Base-by-base conservation (phyloP, 495 filamentous ascomycete genomes). In the Aspergillus kassunensis region DNA sequence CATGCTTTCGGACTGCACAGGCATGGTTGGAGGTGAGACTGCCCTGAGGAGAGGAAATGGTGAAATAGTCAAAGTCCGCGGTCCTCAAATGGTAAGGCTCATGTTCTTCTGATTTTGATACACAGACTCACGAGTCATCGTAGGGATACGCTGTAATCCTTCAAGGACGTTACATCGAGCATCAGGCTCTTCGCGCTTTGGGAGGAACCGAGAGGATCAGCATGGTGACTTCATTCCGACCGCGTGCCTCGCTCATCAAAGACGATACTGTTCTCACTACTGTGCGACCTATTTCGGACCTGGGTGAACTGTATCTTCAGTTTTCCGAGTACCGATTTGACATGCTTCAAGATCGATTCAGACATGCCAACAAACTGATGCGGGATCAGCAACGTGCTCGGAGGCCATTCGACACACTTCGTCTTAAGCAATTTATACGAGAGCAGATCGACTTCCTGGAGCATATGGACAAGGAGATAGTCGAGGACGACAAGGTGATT, bases 21-120 rank as follows among this genome's bases (percentile, higher is more conserved):
- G 74, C 23, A 90, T 89, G 86, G 69, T 85, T 25, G 86, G 85
- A 30, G 86, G 86, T 6, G 86, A 89, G 65, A 89, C 85, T 15
- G 85, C 81, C 9, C 67, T 88, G 25, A 72, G 75, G 43, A 87
- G 77, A 4, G 82, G 77, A 3, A 73, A 63, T 39, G 83, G 83
- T 2, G 80, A 83, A 16, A 72, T 88, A 24, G 68, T 84, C 60
- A 87, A 87, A 67, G 80, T 89, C 37, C 76, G 85, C 44, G 82
- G 84, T 20, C 86, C 86, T 15, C 71, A 81, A 49, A 83, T 81
- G 77, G 82, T 82, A 70, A 69, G 72, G 54, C 21, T 47, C 39
- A 19, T 11, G 5, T 8, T 35, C 11, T 6, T 11, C 35, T 39
- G n/a, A 49, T 15, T 4, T 15, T 10, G 19, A 49, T 33, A 36